phyloP scores from a whole-genome alignment of 352 stramenopile genomes.

The Globisporangium cystogenes region DNA sequence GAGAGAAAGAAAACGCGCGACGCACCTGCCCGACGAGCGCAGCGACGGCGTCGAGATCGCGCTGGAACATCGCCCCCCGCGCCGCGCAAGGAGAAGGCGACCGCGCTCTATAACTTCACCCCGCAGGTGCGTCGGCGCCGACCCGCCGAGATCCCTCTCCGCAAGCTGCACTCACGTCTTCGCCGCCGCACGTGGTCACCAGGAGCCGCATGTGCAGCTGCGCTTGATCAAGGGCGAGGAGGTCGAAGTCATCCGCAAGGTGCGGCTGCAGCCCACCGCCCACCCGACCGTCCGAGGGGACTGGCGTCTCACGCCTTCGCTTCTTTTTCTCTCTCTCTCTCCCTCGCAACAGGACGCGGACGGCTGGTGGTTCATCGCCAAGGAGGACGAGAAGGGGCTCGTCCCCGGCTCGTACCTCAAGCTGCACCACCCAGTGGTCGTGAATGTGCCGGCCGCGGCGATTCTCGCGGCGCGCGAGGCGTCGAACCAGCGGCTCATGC shows the following conservation, averaged over 20 bases:
- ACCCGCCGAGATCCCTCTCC: too few species aligned
- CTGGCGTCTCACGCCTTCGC: too few species aligned
- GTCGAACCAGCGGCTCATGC: conserved; percentile 68
- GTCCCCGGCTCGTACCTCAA: conserved; percentile 73
- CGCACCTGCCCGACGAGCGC: conserved; percentile 40
- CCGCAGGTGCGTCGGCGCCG: conserved; percentile 28
- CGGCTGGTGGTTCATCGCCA: conserved; percentile 80
- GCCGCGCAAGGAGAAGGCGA: conserved; percentile 55
- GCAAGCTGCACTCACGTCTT: background rate
- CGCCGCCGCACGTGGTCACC: background rate
- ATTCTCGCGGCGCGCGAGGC: conserved; percentile 69
- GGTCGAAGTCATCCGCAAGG: conserved; percentile 73
- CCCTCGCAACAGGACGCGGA: conserved; percentile 39
- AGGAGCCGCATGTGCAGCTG: conserved; percentile 67
- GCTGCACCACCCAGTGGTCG: conserved; percentile 53
- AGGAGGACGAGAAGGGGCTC: conserved; percentile 72
- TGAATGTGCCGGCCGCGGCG: conserved; percentile 41
- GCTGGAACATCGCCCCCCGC: conserved; percentile 43
- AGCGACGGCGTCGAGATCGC: conserved; percentile 56
- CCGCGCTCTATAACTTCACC: conserved; percentile 73
- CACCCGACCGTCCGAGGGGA: background rate
- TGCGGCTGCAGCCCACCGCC: background rate
- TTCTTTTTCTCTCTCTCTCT: background rate
- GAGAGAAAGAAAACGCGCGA: background rate
- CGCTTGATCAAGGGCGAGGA: conserved; percentile 60